Evolutionary conservation across 441 rosid species (phyloP).

Genomic region (Jatropha multifida): DNA sequence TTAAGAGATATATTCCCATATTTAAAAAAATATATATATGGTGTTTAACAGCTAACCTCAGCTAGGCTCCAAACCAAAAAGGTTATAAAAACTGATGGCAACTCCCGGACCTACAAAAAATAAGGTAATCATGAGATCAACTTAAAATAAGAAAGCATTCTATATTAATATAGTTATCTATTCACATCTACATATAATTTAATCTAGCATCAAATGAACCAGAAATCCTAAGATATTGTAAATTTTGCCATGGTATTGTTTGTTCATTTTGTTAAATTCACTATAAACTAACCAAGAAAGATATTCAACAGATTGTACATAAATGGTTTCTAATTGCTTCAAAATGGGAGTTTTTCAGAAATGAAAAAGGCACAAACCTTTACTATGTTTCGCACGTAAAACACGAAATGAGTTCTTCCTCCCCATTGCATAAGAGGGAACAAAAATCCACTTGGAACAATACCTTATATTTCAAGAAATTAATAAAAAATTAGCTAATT

Average conservation of each 20-base stretch:
- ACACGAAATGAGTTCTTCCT: constrained; percentile 70
- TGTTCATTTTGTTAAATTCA: not conserved
- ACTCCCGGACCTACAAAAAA: constrained; percentile 56
- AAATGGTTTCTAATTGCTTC: not conserved
- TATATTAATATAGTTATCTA: not conserved
- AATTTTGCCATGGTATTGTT: not conserved
- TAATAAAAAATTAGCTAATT: constrained; percentile 2
- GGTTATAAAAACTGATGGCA: constrained; percentile 63
- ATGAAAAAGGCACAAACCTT: constrained; percentile 45
- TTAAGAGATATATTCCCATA: constrained; percentile 1
- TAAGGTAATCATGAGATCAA: constrained; percentile 1
- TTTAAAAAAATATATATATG: not conserved
- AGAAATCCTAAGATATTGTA: not conserved
- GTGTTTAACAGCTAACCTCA: constrained; percentile 50
- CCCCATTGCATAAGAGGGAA: constrained; percentile 85
- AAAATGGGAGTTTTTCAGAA: not conserved
- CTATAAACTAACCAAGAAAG: not conserved
- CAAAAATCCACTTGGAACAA: constrained; percentile 79
- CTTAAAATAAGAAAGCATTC: not conserved
- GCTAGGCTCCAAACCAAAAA: constrained; percentile 68
- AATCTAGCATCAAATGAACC: not conserved
- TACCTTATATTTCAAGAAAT: constrained; percentile 39
- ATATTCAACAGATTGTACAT: not conserved
- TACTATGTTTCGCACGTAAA: constrained; percentile 43
- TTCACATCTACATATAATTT: not conserved